phyloP scores from a whole-genome alignment of 208 protist genomes.

The Endotrypanum monterogeii region DNA sequence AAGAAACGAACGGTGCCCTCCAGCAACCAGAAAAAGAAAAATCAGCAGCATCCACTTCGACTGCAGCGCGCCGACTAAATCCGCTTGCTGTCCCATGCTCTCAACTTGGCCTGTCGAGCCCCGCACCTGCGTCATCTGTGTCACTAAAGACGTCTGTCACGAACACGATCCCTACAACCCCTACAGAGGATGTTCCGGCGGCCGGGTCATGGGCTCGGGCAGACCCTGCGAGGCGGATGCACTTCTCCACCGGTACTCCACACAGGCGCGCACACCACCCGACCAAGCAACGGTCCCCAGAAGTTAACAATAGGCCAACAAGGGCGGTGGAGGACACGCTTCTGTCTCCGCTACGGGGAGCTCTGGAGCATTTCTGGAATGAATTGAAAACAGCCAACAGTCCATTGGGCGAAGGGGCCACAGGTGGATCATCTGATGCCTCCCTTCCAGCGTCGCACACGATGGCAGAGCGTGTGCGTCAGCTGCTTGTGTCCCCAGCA shows the following conservation, averaged over 20 bases:
- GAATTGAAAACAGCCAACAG: neutral
- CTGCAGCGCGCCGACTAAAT: slow-evolving; percentile 2
- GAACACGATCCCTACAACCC: neutral
- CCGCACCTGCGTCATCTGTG: neutral
- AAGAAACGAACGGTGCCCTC: neutral
- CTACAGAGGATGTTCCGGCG: slow-evolving; percentile 16
- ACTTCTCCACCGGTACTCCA: slow-evolving; percentile 17
- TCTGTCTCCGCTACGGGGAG: slow-evolving; percentile 43
- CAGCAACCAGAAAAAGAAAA: neutral
- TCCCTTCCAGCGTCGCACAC: neutral
- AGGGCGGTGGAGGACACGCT: slow-evolving; percentile 35
- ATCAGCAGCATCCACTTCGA: no score
- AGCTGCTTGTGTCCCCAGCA: slow-evolving; percentile 11
- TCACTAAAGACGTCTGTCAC: neutral
- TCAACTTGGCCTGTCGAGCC: slow-evolving; percentile 19
- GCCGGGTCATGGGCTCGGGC: slow-evolving; percentile 24
- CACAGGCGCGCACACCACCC: neutral
- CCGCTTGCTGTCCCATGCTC: slow-evolving; percentile 42
- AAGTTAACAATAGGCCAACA: neutral
- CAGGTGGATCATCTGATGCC: neutral
- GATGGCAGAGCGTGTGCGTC: slow-evolving; percentile 11
- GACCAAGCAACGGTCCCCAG: neutral
- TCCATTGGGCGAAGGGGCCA: neutral
- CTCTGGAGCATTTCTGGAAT: slow-evolving; percentile 52
- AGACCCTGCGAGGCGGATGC: slow-evolving; percentile 29